Conservation (phyloP, 441 rosid species). For the Omphalea diandra region DNA sequence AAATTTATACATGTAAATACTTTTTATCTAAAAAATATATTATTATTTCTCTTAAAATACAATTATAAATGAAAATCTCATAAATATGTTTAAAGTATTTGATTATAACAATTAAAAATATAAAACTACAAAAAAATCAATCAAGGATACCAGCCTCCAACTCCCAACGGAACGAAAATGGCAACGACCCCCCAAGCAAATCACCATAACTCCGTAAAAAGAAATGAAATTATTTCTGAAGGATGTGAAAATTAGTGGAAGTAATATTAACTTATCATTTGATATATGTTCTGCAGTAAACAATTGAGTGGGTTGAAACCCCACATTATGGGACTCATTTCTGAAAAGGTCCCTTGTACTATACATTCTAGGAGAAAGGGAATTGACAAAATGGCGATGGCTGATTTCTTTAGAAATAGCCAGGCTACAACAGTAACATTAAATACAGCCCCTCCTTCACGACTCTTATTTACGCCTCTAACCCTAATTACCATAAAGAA, state of each 20-base stretch:
- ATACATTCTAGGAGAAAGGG: background rate
- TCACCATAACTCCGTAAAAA: too few relatives aligned
- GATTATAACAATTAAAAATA: too few relatives aligned
- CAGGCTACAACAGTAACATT: background rate
- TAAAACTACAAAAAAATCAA: too few relatives aligned
- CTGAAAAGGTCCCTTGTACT: background rate
- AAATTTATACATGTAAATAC: too few relatives aligned
- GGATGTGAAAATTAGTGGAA: background rate
- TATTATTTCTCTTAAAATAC: too few relatives aligned
- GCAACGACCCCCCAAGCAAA: too few relatives aligned
- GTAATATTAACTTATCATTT: background rate
- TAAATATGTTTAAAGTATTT: too few relatives aligned
- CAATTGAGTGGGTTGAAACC: background rate
- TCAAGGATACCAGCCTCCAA: too few relatives aligned
- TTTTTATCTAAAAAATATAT: too few relatives aligned
- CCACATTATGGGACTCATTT: background rate
- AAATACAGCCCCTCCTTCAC: slow-evolving; percentile 1
- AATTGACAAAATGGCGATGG: background rate
- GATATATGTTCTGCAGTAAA: background rate
- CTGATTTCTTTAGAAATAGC: slow-evolving; percentile 1
- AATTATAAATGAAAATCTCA: too few relatives aligned
- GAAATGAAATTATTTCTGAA: too few relatives aligned
- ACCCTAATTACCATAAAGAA: slow-evolving; percentile 15
- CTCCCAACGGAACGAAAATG: too few relatives aligned
- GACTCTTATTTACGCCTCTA: slow-evolving; percentile 29